A percentile compares a stretch with the other conserved stretches of the same genome.
phyloP scores from a whole-genome alignment of 2,329 filamentous ascomycete species.

The Alternaria arbusti region DNA sequence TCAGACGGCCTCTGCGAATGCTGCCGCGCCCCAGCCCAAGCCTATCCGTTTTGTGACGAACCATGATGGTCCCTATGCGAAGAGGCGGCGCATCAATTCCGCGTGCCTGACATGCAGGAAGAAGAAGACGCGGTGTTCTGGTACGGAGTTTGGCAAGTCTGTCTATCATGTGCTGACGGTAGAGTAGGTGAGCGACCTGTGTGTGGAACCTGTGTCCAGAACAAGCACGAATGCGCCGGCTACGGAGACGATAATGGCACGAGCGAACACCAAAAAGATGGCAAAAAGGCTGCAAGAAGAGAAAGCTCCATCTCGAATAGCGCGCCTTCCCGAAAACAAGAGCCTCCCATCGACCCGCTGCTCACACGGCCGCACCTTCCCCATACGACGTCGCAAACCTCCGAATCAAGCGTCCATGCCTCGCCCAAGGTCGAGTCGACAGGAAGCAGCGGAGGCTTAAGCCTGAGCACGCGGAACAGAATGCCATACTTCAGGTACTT shows the following conservation, averaged over 20 bases:
- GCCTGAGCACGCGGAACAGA: slow-evolving; percentile 63
- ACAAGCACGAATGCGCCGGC: slow-evolving; percentile 56
- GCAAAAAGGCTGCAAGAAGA: slow-evolving; percentile 28
- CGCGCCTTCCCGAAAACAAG: slow-evolving; percentile 16
- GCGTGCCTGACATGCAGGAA: slow-evolving; percentile 57
- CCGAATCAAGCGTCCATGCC: slow-evolving; percentile 27
- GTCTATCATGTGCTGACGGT: slow-evolving; percentile 11
- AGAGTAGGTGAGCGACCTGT: slow-evolving; percentile 46
- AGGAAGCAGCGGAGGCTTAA: slow-evolving; percentile 32
- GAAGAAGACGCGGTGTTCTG: slow-evolving; percentile 59
- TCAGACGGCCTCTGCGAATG: slow-evolving; percentile 35
- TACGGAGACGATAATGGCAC: slow-evolving; percentile 49
- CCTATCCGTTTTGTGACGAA: slow-evolving; percentile 52
- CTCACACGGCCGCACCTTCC: slow-evolving; percentile 32
- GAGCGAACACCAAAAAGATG: slow-evolving; percentile 25
- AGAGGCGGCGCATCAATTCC: slow-evolving; percentile 50
- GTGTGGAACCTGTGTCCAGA: slow-evolving; percentile 56
- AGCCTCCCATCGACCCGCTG: slow-evolving; percentile 33
- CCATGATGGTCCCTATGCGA: slow-evolving; percentile 51
- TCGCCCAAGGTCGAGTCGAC: slow-evolving; percentile 30
- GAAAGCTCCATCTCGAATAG: slow-evolving; percentile 21
- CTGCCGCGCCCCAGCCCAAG: slow-evolving; percentile 41
- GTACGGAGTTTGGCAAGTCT: slow-evolving; percentile 18
- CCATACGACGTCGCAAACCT: slow-evolving; percentile 28
- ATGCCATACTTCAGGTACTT: slow-evolving; percentile 93